Conservation (phyloP, 108 stramenopile species). For the Cylindrotheca fusiformis region DNA sequence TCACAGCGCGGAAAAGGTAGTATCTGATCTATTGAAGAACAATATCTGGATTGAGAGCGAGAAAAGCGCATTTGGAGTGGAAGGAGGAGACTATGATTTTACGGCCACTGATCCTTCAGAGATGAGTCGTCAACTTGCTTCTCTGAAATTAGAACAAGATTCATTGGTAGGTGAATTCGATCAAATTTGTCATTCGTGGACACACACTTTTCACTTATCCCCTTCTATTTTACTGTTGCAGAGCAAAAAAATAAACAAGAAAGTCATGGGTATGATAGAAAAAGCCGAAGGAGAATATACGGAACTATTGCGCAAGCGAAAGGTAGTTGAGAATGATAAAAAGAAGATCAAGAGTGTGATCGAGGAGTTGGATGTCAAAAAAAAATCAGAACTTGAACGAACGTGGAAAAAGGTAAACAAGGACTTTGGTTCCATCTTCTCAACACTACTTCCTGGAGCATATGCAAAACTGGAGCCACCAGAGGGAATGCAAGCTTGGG, state of each 20-base stretch:
- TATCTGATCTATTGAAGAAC: slow-evolving; percentile 67
- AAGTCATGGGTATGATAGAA: slow-evolving; percentile 99
- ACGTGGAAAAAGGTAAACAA: slow-evolving; percentile 97
- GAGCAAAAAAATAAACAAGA: slow-evolving; percentile 97
- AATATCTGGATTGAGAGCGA: slow-evolving; percentile 95
- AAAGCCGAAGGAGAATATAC: slow-evolving; percentile 98
- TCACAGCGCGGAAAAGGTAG: slow-evolving; percentile 61
- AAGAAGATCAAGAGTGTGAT: slow-evolving; percentile 96
- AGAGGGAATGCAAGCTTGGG: slow-evolving; percentile 91
- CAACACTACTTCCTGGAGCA: slow-evolving; percentile 95
- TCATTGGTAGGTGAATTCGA: slow-evolving; percentile 50
- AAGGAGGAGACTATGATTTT: slow-evolving; percentile 96
- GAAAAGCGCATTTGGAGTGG: slow-evolving; percentile 90
- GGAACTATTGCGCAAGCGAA: slow-evolving; percentile 92
- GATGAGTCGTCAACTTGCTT: slow-evolving; percentile 64
- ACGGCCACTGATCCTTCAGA: slow-evolving; percentile 59
- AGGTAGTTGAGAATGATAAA: slow-evolving; percentile 98
- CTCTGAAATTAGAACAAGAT: slow-evolving; percentile 80
- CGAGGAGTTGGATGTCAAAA: slow-evolving; percentile 95
- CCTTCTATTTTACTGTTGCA: slow-evolving; percentile 17
- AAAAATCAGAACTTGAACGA: slow-evolving; percentile 88
- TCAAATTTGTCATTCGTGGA: neutral
- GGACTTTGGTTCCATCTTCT: slow-evolving; percentile 99
- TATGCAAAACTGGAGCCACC: slow-evolving; percentile 95
- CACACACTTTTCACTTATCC: slow-evolving; percentile 1